Base-by-base conservation (phyloP, 352 stramenopile genomes). In the Globisporangium mamillatum region DNA sequence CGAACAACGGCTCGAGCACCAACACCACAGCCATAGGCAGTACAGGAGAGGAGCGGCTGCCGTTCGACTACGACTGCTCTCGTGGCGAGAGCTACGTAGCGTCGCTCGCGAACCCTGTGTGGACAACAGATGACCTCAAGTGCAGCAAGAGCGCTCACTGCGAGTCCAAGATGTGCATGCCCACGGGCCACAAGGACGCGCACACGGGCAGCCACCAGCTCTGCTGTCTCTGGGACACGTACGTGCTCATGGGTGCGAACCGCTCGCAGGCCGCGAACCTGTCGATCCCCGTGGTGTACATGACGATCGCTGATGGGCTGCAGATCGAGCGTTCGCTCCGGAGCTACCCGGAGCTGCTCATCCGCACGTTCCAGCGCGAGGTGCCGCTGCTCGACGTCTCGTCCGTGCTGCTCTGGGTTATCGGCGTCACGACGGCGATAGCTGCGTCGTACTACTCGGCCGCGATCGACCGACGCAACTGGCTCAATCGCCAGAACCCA, bases 201-300 rank as follows among this genome's bases (percentile, higher is more conserved):
- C 22, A 69, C 0, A 46, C 61, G 14, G 68, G 62, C 8, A 67
- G 67, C 20, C 73, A 88, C 59, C 81, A 94, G 56, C 66, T 92
- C 1, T 94, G 86, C 74, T 94, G 82, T 66, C 75, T 93, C 66
- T 92, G 82, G 82, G 84, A 94, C 67, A 94, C 84, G 29, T 77
- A 85, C 48, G 71, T 94, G 52, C 78, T 92, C 69, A 92, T 94
- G 82, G 86, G 86, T 32, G 79, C 72, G 24, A 92, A 92, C 65
- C 68, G 61, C 27, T 81, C 80, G 7, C 20, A 73, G 8, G 61
- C 75, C 41, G 63, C 65, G 1, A 85, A 86, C 29, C 41, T 91
- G 20, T 65, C 64, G 9, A 78, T 94, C 34, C 86, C 82, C 2
- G 82, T 92, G 25, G 81, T 91, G 22, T 94, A 89, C 63, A 67